Base-by-base conservation (phyloP, 2,329 filamentous ascomycete genomes). In the Penicillium freii region DNA sequence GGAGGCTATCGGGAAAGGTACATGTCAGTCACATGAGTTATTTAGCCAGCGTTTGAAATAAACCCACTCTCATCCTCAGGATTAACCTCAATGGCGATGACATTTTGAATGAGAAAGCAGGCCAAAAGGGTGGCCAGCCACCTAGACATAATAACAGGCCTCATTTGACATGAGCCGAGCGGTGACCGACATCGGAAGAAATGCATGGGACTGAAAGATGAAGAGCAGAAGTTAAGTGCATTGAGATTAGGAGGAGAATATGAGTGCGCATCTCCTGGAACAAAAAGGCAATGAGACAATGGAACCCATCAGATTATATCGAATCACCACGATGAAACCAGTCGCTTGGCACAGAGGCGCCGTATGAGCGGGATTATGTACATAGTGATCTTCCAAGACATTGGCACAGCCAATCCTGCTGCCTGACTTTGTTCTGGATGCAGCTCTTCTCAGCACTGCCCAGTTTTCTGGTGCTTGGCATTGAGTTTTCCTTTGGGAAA, bases 1-100 rank as follows among this genome's bases (percentile, higher is more conserved):
- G 4, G 75, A 77, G 46, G 69, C 72, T 67, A 13, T 29, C 36
- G 21, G 19, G 36, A 34, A 13, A 36, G 36, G 21, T 17, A 48
- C 13, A 49, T 50, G 52, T 54, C 40, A 54, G 52, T 43, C 44
- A 42, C 36, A 34, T 54, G 36, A 23, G 21, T 11, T 33, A 19
- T 3, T 33, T 48, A 31, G 17, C 25, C 31, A 40, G 21, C 1
- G 9, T 33, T 27, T 11, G 17, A 25, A 23, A 23, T 25, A 11
- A 45, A 54, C 52, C 21, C 21, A 54, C 52, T 54, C 44, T 54
- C 52, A 27, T 54, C 52, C 7, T 54, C 52, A 6, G 52, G 52
- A 19, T 50, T 54, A 11, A 54, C 44, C 4, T 49, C 52, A 19
- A 54, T 54, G 1, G 52, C 52, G 11, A 43, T 4, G 19, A 11